Percentiles rank a stretch among this genome's conserved stretches.
These are phyloP conservation scores for Aspergillus versicolor DNA, from an alignment of 2,329 filamentous ascomycete genomes.

Conservation along the genomic window DNA sequence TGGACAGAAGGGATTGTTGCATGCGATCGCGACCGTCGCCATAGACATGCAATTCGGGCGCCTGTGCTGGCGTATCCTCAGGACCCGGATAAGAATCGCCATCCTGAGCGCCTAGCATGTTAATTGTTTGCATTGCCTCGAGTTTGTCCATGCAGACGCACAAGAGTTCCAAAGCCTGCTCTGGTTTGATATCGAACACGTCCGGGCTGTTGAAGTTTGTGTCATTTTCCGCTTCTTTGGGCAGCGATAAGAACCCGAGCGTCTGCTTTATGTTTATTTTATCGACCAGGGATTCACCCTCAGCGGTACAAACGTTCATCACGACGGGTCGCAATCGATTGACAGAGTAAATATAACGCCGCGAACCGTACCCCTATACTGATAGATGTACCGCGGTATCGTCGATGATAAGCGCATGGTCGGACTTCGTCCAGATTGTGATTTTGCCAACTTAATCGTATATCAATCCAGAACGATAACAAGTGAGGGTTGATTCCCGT, in stretches of 20 bases:
- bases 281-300: slow-evolving; percentile 1
- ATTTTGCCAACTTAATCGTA: background rate
- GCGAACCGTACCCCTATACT: slow-evolving; percentile 23
- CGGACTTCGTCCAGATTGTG: slow-evolving; percentile 20
- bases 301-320: slow-evolving; percentile 21
- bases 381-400: slow-evolving; percentile 27
- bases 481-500: background rate
- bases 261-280: background rate
- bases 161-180: slow-evolving; percentile 77
- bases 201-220: slow-evolving; percentile 5
- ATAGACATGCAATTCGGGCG: slow-evolving; percentile 39
- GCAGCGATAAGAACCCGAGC: background rate
- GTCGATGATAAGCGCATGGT: slow-evolving; percentile 34
- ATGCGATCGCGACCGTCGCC: slow-evolving; percentile 66
- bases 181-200: slow-evolving; percentile 68
- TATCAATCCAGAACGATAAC: background rate
- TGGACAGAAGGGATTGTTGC: slow-evolving; percentile 81
- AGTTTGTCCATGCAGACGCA: slow-evolving; percentile 63
- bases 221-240: background rate
- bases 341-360: slow-evolving; percentile 12
- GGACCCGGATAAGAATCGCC: slow-evolving; percentile 31
- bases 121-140: slow-evolving; percentile 45
- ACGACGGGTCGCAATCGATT: slow-evolving; percentile 14
- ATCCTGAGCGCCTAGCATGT: slow-evolving; percentile 54
- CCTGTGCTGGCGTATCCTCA: slow-evolving; percentile 23